Conservation (phyloP, 805 yeast genomes). For the Ogataea saltuana region DNA sequence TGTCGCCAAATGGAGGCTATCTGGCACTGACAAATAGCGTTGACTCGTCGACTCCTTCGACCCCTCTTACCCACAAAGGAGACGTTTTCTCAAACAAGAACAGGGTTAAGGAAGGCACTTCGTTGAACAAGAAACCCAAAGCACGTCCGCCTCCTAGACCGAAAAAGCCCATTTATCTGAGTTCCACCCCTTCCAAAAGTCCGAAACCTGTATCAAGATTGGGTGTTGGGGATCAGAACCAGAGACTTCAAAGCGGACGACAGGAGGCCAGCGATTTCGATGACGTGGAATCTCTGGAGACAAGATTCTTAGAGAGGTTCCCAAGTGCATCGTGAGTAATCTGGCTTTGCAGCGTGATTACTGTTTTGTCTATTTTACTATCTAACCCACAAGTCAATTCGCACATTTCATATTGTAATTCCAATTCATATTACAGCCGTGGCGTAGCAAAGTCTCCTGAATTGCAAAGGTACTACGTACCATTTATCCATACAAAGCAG, state of each 20-base stretch:
- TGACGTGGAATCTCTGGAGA: conserved; percentile 61
- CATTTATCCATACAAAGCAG: conserved; percentile 2
- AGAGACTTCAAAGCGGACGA: conserved; percentile 13
- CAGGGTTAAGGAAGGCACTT: neutral
- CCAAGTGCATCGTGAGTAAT: conserved; percentile 53
- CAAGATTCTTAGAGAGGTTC: conserved; percentile 55
- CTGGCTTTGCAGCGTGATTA: neutral
- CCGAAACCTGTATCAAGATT: neutral
- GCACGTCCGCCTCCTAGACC: conserved; percentile 61
- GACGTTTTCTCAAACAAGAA: conserved; percentile 1
- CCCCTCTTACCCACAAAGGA: conserved; percentile 8
- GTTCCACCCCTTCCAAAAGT: conserved; percentile 33
- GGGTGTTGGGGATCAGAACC: conserved; percentile 6
- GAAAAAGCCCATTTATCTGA: conserved; percentile 57
- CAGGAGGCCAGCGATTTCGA: conserved; percentile 21
- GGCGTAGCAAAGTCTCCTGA: neutral
- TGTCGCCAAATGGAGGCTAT: conserved; percentile 11
- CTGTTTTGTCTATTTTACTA: neutral
- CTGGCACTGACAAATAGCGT: conserved; percentile 13
- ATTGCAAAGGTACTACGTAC: too few species aligned
- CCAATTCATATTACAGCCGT: neutral
- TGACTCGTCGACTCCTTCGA: conserved; percentile 14
- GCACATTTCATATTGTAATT: conserved; percentile 1
- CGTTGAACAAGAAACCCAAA: conserved; percentile 20
- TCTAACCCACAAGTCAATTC: neutral